Evolutionary conservation across 2,329 filamentous ascomycete genomes (phyloP).

Genomic region (Sordariomycetes sp.): DNA sequence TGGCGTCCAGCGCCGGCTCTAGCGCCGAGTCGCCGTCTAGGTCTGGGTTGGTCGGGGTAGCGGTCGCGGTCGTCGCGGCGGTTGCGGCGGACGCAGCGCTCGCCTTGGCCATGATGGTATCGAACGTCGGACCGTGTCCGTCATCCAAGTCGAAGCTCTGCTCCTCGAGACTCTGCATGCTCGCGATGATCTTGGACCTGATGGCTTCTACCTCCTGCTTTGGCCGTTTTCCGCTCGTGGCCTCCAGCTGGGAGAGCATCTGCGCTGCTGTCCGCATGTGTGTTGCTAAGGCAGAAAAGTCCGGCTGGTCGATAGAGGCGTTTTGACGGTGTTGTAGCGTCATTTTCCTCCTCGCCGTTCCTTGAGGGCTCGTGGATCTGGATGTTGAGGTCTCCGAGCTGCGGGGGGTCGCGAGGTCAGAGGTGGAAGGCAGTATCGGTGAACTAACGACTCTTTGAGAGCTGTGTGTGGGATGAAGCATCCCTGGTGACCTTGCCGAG

Average conservation of each 20-base stretch:
- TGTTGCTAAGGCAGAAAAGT: conserved; percentile 70
- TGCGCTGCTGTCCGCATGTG: conserved; percentile 81
- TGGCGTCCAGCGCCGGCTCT: conserved; percentile 45
- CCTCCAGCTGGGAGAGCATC: conserved; percentile 74
- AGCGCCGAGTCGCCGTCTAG: conserved; percentile 41
- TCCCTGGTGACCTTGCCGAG: conserved; percentile 9
- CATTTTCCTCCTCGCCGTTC: conserved; percentile 36
- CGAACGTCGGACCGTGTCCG: conserved; percentile 60
- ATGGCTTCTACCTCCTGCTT: conserved; percentile 73
- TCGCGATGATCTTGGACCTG: conserved; percentile 75
- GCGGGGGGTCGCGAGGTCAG: conserved; percentile 51
- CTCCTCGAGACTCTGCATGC: conserved; percentile 79
- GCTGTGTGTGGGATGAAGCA: conserved; percentile 3
- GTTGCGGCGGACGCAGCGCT: conserved; percentile 21
- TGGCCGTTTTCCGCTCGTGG: conserved; percentile 67
- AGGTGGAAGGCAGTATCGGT: conserved; percentile 8
- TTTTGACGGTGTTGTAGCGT: conserved; percentile 42
- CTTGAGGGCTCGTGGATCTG: conserved; percentile 53
- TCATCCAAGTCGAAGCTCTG: conserved; percentile 72
- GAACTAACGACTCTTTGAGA: background rate
- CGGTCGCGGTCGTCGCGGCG: conserved; percentile 20
- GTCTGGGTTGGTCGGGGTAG: conserved; percentile 27
- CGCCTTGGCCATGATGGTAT: conserved; percentile 67
- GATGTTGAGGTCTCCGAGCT: conserved; percentile 57
- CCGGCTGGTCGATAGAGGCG: conserved; percentile 53